A percentile compares a stretch with the other conserved stretches of the same genome.
These are phyloP conservation scores for Spathaspora boniae DNA, from an alignment of 805 yeast species.

Conservation along the genomic window DNA sequence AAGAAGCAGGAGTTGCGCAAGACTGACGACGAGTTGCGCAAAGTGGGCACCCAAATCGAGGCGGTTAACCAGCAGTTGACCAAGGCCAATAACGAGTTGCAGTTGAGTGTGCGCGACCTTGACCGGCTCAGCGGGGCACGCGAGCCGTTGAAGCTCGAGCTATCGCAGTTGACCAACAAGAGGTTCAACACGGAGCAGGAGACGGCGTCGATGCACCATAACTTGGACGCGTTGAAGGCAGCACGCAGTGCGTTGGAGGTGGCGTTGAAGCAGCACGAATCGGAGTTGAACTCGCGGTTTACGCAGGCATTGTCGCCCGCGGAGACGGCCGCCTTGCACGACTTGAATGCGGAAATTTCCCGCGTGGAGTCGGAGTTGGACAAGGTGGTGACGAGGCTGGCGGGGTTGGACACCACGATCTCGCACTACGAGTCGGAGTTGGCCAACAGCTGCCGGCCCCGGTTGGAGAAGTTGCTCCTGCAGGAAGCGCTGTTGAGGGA, in stretches of 20 bases:
- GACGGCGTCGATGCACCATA: conserved; percentile 28
- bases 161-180: conserved; percentile 41
- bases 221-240: conserved; percentile 29
- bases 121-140: conserved; percentile 42
- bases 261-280: conserved; percentile 40
- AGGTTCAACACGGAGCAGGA: conserved; percentile 44
- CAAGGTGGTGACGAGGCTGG: conserved; percentile 35
- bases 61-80: conserved; percentile 52
- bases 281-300: conserved; percentile 55
- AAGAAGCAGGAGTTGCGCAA: conserved; percentile 46
- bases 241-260: conserved; percentile 31
- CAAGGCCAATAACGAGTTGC: conserved; percentile 42
- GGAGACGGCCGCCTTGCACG: conserved; percentile 44
- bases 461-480: conserved; percentile 20
- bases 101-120: conserved; percentile 29
- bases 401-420: conserved; percentile 45
- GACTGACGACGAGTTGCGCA: conserved; percentile 35
- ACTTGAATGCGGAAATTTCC: conserved; percentile 33
- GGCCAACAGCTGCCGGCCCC: conserved; percentile 55
- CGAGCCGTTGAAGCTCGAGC: conserved; percentile 42
- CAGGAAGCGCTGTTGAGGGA: conserved; percentile 12
- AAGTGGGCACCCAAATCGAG: conserved; percentile 36
- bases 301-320: conserved; percentile 45
- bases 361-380: conserved; percentile 39
- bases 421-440: conserved; percentile 53